phyloP scores from a whole-genome alignment of 805 yeast genomes.

The Yarrowia keelungensis region DNA sequence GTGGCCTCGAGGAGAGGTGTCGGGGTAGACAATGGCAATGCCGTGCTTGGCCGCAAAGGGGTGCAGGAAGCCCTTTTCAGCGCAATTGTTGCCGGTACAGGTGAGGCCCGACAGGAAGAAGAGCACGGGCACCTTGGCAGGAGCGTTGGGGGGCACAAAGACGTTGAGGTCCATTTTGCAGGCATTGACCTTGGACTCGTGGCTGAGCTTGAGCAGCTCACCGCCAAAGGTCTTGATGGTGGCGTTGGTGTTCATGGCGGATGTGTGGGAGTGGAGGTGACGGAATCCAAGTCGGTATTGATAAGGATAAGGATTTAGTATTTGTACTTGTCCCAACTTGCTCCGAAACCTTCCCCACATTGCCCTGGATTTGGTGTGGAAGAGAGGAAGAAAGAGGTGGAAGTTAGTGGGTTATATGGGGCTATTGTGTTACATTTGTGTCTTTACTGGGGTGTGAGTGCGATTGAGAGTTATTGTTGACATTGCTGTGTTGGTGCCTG shows the following conservation, averaged over 20 bases:
- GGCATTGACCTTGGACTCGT: slow-evolving; percentile 67
- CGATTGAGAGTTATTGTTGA: too few species aligned
- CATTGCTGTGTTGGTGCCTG: too few species aligned
- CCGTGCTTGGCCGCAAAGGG: slow-evolving; percentile 80
- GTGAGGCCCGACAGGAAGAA: slow-evolving; percentile 87
- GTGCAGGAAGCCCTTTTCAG: slow-evolving; percentile 91
- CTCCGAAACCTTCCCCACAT: slow-evolving; percentile 32
- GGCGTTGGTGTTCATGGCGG: slow-evolving; percentile 45
- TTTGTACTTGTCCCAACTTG: slow-evolving; percentile 22
- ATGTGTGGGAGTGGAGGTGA: neutral
- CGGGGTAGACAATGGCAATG: slow-evolving; percentile 91
- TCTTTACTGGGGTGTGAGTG: too few species aligned
- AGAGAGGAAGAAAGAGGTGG: neutral
- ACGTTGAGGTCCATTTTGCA: slow-evolving; percentile 86
- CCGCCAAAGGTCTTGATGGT: slow-evolving; percentile 76
- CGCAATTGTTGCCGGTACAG: slow-evolving; percentile 90
- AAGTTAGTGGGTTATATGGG: too few species aligned
- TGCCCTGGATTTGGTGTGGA: too few species aligned
- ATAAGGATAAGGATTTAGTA: slow-evolving; percentile 21
- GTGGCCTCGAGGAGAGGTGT: slow-evolving; percentile 93
- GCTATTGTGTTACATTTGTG: too few species aligned
- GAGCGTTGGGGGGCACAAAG: slow-evolving; percentile 66
- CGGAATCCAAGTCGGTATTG: neutral
- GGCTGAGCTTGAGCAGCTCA: slow-evolving; percentile 73
- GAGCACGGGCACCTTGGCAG: slow-evolving; percentile 67